Base-by-base conservation (phyloP, 2,329 filamentous ascomycete genomes). In the Sclerotinia trifoliorum region DNA sequence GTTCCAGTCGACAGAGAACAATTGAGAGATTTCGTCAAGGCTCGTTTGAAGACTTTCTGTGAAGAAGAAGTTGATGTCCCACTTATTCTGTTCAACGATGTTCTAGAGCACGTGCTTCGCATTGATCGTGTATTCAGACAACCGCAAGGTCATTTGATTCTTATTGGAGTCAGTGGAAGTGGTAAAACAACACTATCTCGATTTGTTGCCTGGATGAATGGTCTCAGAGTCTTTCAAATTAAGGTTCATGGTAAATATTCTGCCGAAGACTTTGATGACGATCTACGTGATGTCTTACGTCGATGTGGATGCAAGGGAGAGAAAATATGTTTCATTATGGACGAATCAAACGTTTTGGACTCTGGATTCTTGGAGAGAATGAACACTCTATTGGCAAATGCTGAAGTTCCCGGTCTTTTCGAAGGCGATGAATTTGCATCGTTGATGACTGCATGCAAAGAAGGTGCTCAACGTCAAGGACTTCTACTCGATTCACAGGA, bases 291-390 rank as follows among this genome's bases (percentile, higher is more conserved):
- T 77, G 95, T 99, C 11, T 87, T 99, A 52, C 90, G 95, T 57
- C 88, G 95, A 68, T 96, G 93, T 74, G 95, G 95, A 71, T 98
- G 94, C 83, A 97, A 97, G 83, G 95, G 95, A 48, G 95, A 99
- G 79, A 98, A 98, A 84, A 96, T 99, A 61, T 99, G 96, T 81
- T 99, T 99, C 83, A 97, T 99, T 82, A 98, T 99, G 94, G 95
- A 99, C 78, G 95, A 99, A 81, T 91, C 94, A 13, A 99, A 99
- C 76, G 95, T 99, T 48, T 86, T 99, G 39, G 95, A 99, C 79
- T 99, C 95, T 55, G 95, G 95, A 66, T 99, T 99, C 88, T 81
- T 99, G 67, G 95, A 99, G 80, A 90, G 96, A 75, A 99, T 99
- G 95, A 99, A 99, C 79, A 99, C 95, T 0, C 82, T 99, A 63